Base-by-base conservation (phyloP, 352 stramenopile genomes). In the Hyaloperonospora brassicae region DNA sequence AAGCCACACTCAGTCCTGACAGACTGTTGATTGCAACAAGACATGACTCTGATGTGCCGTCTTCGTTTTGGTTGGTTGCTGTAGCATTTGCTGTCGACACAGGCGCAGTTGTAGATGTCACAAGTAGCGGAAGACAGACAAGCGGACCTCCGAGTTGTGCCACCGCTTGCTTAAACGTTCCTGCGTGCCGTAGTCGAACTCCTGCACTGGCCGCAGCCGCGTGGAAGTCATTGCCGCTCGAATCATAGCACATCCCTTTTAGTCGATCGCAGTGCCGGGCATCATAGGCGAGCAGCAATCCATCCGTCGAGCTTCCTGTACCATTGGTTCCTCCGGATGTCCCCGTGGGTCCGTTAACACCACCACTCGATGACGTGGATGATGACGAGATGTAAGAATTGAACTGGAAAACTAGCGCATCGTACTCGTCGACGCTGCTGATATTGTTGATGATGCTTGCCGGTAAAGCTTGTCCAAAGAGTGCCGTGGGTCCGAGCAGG, bases 341-440 rank as follows among this genome's bases (percentile, higher is more conserved):
- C 21, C 61, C 59, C 2, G 62, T 34, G 1, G 69, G 54, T 1
- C 52, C 64, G 50, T 42, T 71, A 24, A 66, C 67, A 2, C 66
- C 66, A 44, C 44, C 56, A 46, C 50, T 59, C 7, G 68, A 79
- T 3, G 75, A 85, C 21, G 75, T 75, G 2, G 75, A 76, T 11
- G 76, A 85, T 24, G 77, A 88, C 41, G 73, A 82, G 22, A 88
- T 85, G 55, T 82, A 85, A 42, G 77, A 81, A 56, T 88, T 88
- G 60, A 85, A 88, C 56, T 88, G 77, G 38, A 88, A 77, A 44
- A 88, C 74, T 3, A 88, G 63, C 42, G 77, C 75, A 53, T 88
- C 77, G 45, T 86, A 88, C 35, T 88, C 77, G 40, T 86, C 75
- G 24, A 79, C 70, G 21, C 71, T 86, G n/a, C 62, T 64, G 45